Base-by-base conservation (phyloP, 306 rosid species). In the Lotus japonicus region DNA sequence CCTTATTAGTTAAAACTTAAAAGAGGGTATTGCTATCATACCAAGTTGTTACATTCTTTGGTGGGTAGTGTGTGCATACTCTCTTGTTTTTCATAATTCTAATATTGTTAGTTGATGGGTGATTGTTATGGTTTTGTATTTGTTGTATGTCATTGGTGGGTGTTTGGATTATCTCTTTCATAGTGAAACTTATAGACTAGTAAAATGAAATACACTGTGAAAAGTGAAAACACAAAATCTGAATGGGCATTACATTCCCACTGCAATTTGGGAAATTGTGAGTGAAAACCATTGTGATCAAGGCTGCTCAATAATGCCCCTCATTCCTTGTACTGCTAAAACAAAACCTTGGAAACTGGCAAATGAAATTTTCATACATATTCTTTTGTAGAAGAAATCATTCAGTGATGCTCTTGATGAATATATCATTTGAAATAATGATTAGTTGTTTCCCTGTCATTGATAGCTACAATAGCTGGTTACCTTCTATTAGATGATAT, bases 401-500 rank as follows among this genome's bases (percentile, higher is more conserved):
- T 7, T 61, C 7, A 15, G 0, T 18, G 5, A 36, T 2, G 42
- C 21, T 17, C 16, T 66, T 53, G 72, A 21, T 68, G 15, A 42
- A 43, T 14, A 26, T 26, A 26, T 26, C 38, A 11, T 19, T 12
- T 21, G 31, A 0, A 62, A 28, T 0, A 16, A 17, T 31, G 49
- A 42, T 58, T 39, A 8, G 58, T 23, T 66, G 54, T n/a, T 68
- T 54, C 45, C 39, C 58, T 60, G 59, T 63, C 59, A 17, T 28
- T 75, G 65, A 71, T 67, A 14, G 35, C 49, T 33, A 59, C 0
- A 31, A 31, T 7, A 31, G 36, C 36, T 5, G 36, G 26, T 36
- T 72, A 10, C 67, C 67, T 46, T 44, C 49, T 62, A 31, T 58
- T 65, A 46, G 73, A 33, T 33, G 68, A 49, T 16, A 42, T 42